These are phyloP conservation scores for Diplogelasinospora grovesii DNA, from an alignment of 495 filamentous ascomycete genomes.

Conservation along the genomic window DNA sequence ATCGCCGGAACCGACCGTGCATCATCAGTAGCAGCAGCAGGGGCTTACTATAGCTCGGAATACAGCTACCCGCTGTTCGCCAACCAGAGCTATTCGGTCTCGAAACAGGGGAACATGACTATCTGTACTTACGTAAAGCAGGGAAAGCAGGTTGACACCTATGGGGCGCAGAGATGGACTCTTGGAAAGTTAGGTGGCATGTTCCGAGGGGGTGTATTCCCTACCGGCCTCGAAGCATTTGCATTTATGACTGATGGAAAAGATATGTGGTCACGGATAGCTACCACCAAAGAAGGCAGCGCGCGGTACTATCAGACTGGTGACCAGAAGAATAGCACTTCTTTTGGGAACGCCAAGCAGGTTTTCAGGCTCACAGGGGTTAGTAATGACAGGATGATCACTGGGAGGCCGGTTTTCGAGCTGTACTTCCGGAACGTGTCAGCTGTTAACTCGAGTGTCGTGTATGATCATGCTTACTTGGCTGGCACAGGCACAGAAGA, in stretches of 20 bases:
- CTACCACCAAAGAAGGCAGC: constrained; percentile 49
- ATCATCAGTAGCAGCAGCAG: constrained; percentile 26
- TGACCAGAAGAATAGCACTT: constrained; percentile 38
- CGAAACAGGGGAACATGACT: constrained; percentile 44
- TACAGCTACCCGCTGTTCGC: constrained; percentile 62
- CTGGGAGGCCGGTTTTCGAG: constrained; percentile 14
- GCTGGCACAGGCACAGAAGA: constrained; percentile 2
- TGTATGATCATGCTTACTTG: constrained; percentile 24
- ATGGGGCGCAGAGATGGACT: constrained; percentile 41
- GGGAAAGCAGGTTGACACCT: constrained; percentile 47
- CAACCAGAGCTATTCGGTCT: constrained; percentile 45
- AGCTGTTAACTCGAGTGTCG: constrained; percentile 21
- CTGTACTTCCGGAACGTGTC: constrained; percentile 30
- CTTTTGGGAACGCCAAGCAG: constrained; percentile 50
- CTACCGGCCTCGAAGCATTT: constrained; percentile 50
- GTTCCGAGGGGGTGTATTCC: constrained; percentile 61
- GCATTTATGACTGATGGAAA: not conserved
- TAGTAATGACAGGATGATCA: not conserved
- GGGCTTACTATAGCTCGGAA: constrained; percentile 35
- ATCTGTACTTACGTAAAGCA: constrained; percentile 55
- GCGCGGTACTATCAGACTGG: constrained; percentile 45
- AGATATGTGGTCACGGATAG: constrained; percentile 37
- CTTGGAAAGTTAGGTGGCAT: too few relatives aligned
- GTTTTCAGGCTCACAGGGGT: constrained; percentile 43
- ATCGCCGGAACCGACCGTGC: constrained; percentile 53